A percentile compares a stretch with the other conserved stretches of the same genome.
Conservation (phyloP, 257 asterid genomes). For the Petunia secreta region DNA sequence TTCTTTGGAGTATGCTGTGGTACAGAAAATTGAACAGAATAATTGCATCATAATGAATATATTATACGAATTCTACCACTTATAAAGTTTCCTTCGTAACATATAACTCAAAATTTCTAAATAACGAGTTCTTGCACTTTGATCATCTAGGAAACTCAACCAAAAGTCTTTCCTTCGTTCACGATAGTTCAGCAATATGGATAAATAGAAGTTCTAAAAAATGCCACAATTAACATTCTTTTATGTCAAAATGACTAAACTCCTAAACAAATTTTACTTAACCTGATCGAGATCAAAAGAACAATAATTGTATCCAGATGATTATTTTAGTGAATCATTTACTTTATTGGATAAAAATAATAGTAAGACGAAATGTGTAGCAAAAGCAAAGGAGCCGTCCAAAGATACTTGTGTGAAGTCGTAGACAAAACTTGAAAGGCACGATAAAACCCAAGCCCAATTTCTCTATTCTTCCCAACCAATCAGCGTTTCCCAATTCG, state of each 20-base stretch:
- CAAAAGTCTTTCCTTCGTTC: no score
- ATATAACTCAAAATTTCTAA: no score
- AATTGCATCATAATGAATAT: no score
- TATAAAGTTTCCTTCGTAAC: neutral
- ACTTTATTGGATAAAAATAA: no score
- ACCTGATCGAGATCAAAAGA: neutral
- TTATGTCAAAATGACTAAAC: no score
- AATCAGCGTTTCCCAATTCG: neutral
- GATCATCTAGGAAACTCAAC: neutral
- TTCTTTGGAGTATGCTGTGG: neutral
- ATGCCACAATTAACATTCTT: no score
- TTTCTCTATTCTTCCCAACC: neutral
- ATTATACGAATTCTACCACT: no score
- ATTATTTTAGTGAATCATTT: neutral
- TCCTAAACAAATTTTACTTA: neutral
- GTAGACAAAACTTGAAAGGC: neutral
- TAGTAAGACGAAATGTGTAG: neutral
- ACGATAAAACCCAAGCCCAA: neutral
- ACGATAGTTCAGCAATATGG: no score
- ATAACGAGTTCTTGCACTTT: neutral
- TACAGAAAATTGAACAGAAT: no score
- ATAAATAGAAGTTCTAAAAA: no score
- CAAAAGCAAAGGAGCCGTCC: slow-evolving; percentile 2
- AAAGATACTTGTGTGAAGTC: neutral
- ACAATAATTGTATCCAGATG: neutral